A percentile compares a stretch with the other conserved stretches of the same genome.
These are phyloP conservation scores for Tolypocladium pustulatum DNA, from an alignment of 2,329 filamentous ascomycete species.

Conservation along the genomic window DNA sequence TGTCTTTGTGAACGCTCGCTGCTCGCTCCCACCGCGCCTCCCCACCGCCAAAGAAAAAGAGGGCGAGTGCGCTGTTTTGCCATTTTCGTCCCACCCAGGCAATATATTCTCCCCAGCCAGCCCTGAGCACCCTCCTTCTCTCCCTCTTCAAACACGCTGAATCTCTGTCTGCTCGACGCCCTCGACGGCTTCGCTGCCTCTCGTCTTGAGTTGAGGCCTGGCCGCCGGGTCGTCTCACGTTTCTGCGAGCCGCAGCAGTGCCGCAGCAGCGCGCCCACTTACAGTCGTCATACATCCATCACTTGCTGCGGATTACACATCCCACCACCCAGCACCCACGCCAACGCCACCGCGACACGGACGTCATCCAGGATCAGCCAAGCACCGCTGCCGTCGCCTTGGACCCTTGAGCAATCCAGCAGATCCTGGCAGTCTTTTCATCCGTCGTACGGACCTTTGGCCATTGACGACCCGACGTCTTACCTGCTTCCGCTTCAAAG, in stretches of 20 bases:
- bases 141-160: background rate
- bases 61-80: constrained; percentile 1
- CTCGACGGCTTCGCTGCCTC: background rate
- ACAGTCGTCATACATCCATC: background rate
- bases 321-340: background rate
- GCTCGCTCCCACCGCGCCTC: background rate
- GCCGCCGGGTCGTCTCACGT: background rate
- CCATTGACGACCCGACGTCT: background rate
- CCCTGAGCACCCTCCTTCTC: background rate
- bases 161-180: background rate
- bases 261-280: background rate
- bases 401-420: background rate
- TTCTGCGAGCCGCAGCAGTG: background rate
- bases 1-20: background rate
- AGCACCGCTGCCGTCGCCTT: constrained; percentile 7
- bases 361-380: constrained; percentile 14
- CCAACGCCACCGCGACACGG: constrained; percentile 7
- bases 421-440: background rate
- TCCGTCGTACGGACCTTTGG: background rate
- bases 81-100: constrained; percentile 3
- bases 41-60: background rate
- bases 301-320: background rate
- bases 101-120: constrained; percentile 3
- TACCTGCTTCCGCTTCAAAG: background rate
- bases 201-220: constrained; percentile 1